Evolutionary conservation across 257 asterid genomes (phyloP).

Genomic region (Thymus mandschuricus): DNA sequence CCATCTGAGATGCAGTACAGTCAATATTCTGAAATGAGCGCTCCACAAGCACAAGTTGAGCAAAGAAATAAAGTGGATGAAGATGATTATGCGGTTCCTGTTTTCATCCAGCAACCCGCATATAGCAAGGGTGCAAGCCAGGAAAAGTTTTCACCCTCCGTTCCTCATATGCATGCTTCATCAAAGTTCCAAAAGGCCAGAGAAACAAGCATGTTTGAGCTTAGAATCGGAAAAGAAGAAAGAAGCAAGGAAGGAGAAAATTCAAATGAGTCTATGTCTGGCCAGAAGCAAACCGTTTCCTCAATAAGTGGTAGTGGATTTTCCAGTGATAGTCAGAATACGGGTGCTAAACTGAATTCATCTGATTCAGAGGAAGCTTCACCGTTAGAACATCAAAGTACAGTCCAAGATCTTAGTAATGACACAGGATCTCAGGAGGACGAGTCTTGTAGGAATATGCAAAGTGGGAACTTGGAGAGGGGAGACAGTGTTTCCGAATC

Average conservation of each 20-base stretch:
- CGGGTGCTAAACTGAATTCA: constrained; percentile 38
- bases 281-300: constrained; percentile 30
- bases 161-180: constrained; percentile 31
- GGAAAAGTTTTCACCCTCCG: constrained; percentile 42
- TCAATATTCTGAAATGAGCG: constrained; percentile 42
- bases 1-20: constrained; percentile 48
- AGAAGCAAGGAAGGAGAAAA: constrained; percentile 39
- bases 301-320: constrained; percentile 29
- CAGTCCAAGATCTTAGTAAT: constrained; percentile 35
- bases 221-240: constrained; percentile 32
- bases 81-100: constrained; percentile 75
- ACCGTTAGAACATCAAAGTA: constrained; percentile 41
- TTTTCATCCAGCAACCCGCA: constrained; percentile 50
- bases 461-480: constrained; percentile 47
- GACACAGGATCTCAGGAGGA: constrained; percentile 51
- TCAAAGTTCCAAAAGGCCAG: constrained; percentile 32
- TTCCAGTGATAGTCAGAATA: constrained; percentile 27
- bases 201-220: constrained; percentile 21
- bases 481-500: constrained; percentile 65
- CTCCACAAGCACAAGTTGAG: constrained; percentile 41
- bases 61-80: constrained; percentile 52
- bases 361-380: constrained; percentile 28
- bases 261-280: constrained; percentile 35
- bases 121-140: constrained; percentile 16
- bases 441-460: constrained; percentile 39